Conservation (phyloP, 345 rosid genomes). For the Eucalyptus fibrosa region DNA sequence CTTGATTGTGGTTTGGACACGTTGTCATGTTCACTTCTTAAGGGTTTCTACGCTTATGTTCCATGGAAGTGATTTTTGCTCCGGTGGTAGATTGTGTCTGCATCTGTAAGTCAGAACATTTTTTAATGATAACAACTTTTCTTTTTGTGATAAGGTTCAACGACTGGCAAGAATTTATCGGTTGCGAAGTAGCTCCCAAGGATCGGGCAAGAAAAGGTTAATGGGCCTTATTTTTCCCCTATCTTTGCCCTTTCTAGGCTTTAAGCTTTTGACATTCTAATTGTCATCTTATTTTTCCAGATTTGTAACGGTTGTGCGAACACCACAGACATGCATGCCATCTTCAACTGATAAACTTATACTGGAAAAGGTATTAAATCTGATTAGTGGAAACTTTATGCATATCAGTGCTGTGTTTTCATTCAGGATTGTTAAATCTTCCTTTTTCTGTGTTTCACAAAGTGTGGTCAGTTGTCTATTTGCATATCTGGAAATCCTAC, state of each 20-base stretch:
- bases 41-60: neutral
- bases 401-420: neutral
- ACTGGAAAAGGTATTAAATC: constrained; percentile 40
- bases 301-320: constrained; percentile 57
- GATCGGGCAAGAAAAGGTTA: constrained; percentile 86
- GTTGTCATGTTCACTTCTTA: neutral
- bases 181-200: constrained; percentile 44
- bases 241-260: neutral
- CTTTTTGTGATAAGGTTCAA: constrained; percentile 26
- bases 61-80: neutral
- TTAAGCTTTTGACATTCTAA: neutral
- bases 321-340: constrained; percentile 78
- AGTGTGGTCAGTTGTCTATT: neutral
- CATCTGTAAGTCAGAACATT: neutral
- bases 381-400: neutral
- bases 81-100: neutral
- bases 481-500: neutral
- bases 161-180: constrained; percentile 69
- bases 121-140: neutral
- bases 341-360: constrained; percentile 64
- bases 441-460: neutral
- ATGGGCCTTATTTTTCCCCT: neutral
- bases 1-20: neutral
- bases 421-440: neutral
- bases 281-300: constrained; percentile 11